A percentile compares a stretch with the other conserved stretches of the same genome.
These are phyloP conservation scores for Mycena amicta DNA, from an alignment of 768 basidiomycete genomes.

Conservation along the genomic window DNA sequence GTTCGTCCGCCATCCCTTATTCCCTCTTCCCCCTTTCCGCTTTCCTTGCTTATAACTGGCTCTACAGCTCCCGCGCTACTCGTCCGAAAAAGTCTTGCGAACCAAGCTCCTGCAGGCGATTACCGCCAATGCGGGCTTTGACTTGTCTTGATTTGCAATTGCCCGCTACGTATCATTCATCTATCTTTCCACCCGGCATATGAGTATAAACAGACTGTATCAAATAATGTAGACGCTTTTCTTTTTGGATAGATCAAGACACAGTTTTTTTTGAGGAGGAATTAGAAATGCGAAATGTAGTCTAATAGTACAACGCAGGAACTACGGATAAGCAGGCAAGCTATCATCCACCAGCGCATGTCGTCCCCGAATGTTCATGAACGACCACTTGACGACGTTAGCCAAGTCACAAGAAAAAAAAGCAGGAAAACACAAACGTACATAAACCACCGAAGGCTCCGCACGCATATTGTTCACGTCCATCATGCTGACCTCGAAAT, in stretches of 20 bases:
- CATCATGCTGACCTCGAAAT: conserved; percentile 19
- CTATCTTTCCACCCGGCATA: too few relatives aligned
- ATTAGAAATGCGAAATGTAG: too few relatives aligned
- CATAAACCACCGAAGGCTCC: conserved; percentile 16
- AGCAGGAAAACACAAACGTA: not conserved
- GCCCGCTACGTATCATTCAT: too few relatives aligned
- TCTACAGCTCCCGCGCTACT: conserved; percentile 68
- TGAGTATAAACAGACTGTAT: too few relatives aligned
- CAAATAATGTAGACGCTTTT: too few relatives aligned
- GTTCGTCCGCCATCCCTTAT: too few relatives aligned
- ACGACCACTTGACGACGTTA: conserved; percentile 4
- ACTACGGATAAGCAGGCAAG: conserved; percentile 18
- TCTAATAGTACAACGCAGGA: too few relatives aligned
- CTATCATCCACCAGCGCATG: conserved; percentile 17
- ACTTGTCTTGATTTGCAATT: conserved; percentile 80
- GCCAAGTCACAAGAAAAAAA: not conserved
- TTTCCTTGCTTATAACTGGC: not conserved
- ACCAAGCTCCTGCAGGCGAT: conserved; percentile 87
- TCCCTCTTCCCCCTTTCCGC: not conserved
- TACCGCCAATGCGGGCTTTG: conserved; percentile 87
- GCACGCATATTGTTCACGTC: conserved; percentile 16
- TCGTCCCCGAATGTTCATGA: conserved; percentile 14
- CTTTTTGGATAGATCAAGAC: too few relatives aligned
- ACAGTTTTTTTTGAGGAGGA: too few relatives aligned
- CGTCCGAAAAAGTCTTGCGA: conserved; percentile 61